Conservation (phyloP, 192 early-diverging fungal genomes). For the Linnemannia schmuckeri region DNA sequence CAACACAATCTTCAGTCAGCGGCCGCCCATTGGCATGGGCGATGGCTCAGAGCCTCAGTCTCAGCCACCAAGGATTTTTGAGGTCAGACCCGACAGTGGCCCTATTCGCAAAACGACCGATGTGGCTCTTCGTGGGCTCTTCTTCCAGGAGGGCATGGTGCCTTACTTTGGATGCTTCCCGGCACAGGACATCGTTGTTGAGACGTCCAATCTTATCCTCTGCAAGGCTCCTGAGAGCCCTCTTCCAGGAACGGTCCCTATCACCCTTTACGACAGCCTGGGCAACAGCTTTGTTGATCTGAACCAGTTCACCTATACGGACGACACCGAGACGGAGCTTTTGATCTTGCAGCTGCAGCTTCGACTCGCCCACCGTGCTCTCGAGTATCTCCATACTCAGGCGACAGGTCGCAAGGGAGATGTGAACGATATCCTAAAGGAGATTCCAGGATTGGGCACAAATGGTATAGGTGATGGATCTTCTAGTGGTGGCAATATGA, state of each 20-base stretch:
- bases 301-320: conserved; percentile 48
- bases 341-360: conserved; percentile 52
- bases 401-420: conserved; percentile 33
- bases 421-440: conserved; percentile 34
- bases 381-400: conserved; percentile 38
- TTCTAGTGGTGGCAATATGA: conserved; percentile 7
- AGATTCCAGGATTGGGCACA: conserved; percentile 27
- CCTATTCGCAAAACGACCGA: conserved; percentile 43
- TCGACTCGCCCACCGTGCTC: conserved; percentile 42
- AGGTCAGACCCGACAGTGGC: conserved; percentile 36
- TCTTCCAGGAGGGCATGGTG: conserved; percentile 43
- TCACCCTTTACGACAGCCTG: conserved; percentile 29
- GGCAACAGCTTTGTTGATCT: conserved; percentile 37
- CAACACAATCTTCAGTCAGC: background rate
- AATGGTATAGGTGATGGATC: background rate
- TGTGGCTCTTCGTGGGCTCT: conserved; percentile 41
- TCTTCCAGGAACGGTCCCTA: conserved; percentile 42
- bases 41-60: background rate
- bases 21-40: background rate
- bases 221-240: conserved; percentile 42
- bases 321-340: conserved; percentile 44
- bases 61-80: conserved; percentile 32
- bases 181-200: conserved; percentile 34
- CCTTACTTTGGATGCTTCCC: conserved; percentile 48
- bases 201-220: conserved; percentile 36